Percentiles rank a stretch among this genome's conserved stretches.
Evolutionary conservation across 192 early-diverging fungal species (phyloP).

Genomic region (Podila minutissima): DNA sequence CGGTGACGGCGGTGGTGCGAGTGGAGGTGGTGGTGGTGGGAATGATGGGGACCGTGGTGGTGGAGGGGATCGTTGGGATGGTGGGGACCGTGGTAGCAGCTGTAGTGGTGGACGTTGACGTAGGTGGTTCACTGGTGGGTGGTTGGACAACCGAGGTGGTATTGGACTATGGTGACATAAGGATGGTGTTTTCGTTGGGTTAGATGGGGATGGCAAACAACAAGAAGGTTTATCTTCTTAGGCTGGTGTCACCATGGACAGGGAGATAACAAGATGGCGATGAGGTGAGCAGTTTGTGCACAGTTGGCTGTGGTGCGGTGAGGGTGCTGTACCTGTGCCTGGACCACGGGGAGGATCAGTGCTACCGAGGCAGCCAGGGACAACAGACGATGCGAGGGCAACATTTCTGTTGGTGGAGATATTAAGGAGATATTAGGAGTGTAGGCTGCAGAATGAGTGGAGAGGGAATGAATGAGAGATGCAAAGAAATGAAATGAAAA

Average conservation of each 20-base stretch:
- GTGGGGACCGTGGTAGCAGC: background rate
- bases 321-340: conserved; percentile 5
- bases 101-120: background rate
- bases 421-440: no score
- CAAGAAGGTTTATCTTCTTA: background rate
- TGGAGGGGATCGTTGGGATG: background rate
- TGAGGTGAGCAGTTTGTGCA: conserved; percentile 1
- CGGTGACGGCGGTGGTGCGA: background rate
- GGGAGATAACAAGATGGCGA: conserved; percentile 1
- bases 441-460: no score
- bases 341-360: background rate
- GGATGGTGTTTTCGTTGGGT: background rate
- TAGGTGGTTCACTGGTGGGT: background rate
- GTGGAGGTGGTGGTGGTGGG: conserved; percentile 3
- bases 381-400: background rate
- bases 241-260: background rate
- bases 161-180: background rate
- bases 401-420: no score
- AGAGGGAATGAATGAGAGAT: no score
- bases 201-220: background rate
- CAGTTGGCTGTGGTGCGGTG: no score
- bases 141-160: background rate
- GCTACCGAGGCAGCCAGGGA: conserved; percentile 6
- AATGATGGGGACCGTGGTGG: background rate
- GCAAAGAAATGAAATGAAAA: no score